Evolutionary conservation across 768 basidiomycete genomes (phyloP).

Genomic region (Tricholoma sp.): DNA sequence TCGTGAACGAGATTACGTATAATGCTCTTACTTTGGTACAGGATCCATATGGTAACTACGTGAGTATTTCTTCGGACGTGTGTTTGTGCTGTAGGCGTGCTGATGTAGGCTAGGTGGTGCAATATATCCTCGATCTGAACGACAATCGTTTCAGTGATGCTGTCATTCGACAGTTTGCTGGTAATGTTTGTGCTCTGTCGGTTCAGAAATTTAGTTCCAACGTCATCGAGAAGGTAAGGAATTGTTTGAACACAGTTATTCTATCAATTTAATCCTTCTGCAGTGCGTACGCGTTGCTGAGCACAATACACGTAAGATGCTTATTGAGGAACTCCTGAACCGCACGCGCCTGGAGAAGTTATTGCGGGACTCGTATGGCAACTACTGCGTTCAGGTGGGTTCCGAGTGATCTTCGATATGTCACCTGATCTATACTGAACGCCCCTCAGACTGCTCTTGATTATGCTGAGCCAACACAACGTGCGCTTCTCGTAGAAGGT

Average conservation of each 20-base stretch:
- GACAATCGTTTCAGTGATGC: slow-evolving; percentile 98
- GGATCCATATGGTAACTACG: slow-evolving; percentile 94
- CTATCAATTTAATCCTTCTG: background rate
- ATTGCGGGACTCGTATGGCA: slow-evolving; percentile 92
- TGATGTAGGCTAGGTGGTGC: slow-evolving; percentile 62
- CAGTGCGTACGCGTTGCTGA: slow-evolving; percentile 92
- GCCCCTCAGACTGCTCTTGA: slow-evolving; percentile 82
- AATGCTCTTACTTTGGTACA: slow-evolving; percentile 97
- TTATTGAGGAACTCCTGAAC: slow-evolving; percentile 94
- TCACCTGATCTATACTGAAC: background rate
- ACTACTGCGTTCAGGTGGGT: slow-evolving; percentile 87
- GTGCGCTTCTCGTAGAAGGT: slow-evolving; percentile 89
- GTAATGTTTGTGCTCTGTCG: slow-evolving; percentile 95
- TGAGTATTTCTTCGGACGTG: slow-evolving; percentile 27
- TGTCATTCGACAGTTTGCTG: slow-evolving; percentile 95
- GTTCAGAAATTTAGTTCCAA: slow-evolving; percentile 99
- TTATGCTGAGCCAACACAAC: slow-evolving; percentile 93
- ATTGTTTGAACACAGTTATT: background rate
- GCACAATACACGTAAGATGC: slow-evolving; percentile 86
- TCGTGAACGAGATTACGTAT: slow-evolving; percentile 98
- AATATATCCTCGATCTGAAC: slow-evolving; percentile 98
- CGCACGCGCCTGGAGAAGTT: slow-evolving; percentile 93
- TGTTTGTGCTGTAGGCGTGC: slow-evolving; percentile 4
- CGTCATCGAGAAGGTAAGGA: slow-evolving; percentile 87
- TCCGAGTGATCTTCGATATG: background rate